Evolutionary conservation across 73 alveolate species (phyloP).

Genomic region (Paramecium bursaria): DNA sequence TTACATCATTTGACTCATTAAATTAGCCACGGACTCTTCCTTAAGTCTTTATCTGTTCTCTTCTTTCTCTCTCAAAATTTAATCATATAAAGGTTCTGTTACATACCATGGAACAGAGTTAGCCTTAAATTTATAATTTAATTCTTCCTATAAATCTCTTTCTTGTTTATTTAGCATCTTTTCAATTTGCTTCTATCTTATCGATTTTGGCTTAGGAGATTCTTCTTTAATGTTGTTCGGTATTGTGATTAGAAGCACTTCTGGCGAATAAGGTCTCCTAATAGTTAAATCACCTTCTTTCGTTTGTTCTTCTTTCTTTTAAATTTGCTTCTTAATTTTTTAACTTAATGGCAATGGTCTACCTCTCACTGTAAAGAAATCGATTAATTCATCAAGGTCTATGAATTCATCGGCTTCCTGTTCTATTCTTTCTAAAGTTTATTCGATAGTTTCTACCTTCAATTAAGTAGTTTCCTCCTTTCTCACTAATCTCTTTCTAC

Average conservation of each 20-base stretch:
- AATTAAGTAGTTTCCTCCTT: conserved; percentile 27
- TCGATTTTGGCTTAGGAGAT: background rate
- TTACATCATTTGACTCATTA: conserved; percentile 48
- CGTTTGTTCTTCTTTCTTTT: conserved; percentile 3
- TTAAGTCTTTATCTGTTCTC: conserved; percentile 49
- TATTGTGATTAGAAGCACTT: conserved; percentile 25
- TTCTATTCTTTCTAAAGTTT: background rate
- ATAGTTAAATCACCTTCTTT: background rate
- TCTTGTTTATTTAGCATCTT: conserved; percentile 32
- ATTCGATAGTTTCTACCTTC: conserved; percentile 23
- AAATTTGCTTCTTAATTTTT: background rate
- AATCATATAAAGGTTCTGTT: conserved; percentile 42
- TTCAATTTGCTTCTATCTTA: conserved; percentile 39
- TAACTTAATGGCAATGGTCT: conserved; percentile 21
- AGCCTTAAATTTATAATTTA: background rate
- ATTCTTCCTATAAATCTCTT: conserved; percentile 23
- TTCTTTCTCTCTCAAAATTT: conserved; percentile 42
- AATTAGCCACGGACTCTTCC: conserved; percentile 31
- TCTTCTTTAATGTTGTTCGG: background rate
- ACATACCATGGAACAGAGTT: conserved; percentile 52
- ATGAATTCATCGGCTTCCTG: conserved; percentile 31
- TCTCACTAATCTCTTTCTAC: conserved; percentile 1
- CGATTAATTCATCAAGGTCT: conserved; percentile 43
- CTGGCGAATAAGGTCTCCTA: conserved; percentile 24
- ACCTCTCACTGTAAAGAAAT: conserved; percentile 44